These are phyloP conservation scores for Rutstroemia sp. DNA, from an alignment of 2,329 filamentous ascomycete species.

Conservation along the genomic window DNA sequence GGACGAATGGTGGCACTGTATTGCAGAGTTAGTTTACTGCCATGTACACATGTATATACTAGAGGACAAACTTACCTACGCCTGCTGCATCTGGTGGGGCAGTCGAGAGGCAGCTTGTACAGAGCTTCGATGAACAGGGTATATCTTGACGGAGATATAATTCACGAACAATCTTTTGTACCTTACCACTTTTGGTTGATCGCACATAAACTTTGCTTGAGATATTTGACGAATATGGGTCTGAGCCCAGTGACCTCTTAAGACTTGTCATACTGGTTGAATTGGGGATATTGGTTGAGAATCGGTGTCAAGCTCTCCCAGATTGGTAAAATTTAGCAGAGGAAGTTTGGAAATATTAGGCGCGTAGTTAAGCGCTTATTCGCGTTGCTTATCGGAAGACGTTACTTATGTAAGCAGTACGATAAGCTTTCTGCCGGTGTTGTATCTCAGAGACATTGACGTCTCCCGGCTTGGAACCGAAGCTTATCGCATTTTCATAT, in stretches of 20 bases:
- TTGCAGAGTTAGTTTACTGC: not conserved
- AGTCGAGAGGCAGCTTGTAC: conserved; percentile 63
- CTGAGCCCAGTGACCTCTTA: conserved; percentile 48
- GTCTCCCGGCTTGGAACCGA: too few relatives aligned
- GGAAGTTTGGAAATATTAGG: conserved; percentile 3
- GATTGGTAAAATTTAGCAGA: conserved; percentile 2
- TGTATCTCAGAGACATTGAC: too few relatives aligned
- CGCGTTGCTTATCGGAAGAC: not conserved
- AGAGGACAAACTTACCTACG: conserved; percentile 47
- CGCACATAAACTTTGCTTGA: conserved; percentile 95
- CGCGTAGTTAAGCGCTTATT: not conserved
- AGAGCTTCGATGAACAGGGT: conserved; percentile 89
- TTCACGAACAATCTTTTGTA: conserved; percentile 97
- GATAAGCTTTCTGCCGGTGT: not conserved
- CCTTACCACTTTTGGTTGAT: conserved; percentile 91
- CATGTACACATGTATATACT: not conserved
- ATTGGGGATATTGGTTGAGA: conserved; percentile 8
- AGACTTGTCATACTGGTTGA: conserved; percentile 51
- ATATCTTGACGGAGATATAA: conserved; percentile 95
- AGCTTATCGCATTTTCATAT: too few relatives aligned
- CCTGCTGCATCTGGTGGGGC: conserved; percentile 76
- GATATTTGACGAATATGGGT: conserved; percentile 60
- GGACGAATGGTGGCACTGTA: conserved; percentile 70
- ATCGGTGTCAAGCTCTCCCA: not conserved
- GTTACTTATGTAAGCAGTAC: not conserved